Evolutionary conservation across 75 land plant species (phyloP), one percentile per base, ranked within the genome.

Genomic region (Pseudotsuga menziesii): DNA sequence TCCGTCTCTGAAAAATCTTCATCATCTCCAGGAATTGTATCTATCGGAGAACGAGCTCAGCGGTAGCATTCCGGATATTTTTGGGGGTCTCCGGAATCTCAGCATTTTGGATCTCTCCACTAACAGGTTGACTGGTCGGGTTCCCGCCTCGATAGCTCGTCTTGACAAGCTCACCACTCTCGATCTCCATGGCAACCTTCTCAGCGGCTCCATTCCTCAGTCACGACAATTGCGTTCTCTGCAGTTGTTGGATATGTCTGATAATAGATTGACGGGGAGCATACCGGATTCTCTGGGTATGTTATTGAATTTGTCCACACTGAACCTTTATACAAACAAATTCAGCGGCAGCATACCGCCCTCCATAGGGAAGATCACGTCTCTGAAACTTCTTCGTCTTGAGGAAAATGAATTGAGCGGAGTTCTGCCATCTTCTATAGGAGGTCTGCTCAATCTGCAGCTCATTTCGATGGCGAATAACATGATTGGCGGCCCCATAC

Each of bases 391-490:
- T 81, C 78, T 96, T 11, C 66, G 83, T n/a, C 62, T 93, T 20
- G 88, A 82, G 44, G 94, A 96, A 62, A 96, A 96, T 78, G 87
- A 88, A 71, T 81, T 96, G 66, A 78, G 74, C 8, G 98, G 96
- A 0, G 60, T 6, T 8, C 81, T 96, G 15, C 96, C 98, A 3
- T 26, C 78, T 0, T 39, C 41, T 29, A 82, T 92, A 3, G 95
- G 91, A 0, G 25, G 26, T 11, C 57, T 93, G 72, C 76, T 67
- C 54, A 78, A 74, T 55, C 80, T 93, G 23, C 73, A 85, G 60
- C 83, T 76, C 48, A 26, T 96, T 23, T 75, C 94, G 19, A 86
- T 87, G 0, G 92, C 92, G 17, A 93, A 36, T 78, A 79, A 17
- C 59, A 11, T 58, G 60, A 5, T 29, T 1, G 32, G 32, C 32